Base-by-base conservation (phyloP, 495 filamentous ascomycete genomes). In the Friedmanniomyces endolithicus region DNA sequence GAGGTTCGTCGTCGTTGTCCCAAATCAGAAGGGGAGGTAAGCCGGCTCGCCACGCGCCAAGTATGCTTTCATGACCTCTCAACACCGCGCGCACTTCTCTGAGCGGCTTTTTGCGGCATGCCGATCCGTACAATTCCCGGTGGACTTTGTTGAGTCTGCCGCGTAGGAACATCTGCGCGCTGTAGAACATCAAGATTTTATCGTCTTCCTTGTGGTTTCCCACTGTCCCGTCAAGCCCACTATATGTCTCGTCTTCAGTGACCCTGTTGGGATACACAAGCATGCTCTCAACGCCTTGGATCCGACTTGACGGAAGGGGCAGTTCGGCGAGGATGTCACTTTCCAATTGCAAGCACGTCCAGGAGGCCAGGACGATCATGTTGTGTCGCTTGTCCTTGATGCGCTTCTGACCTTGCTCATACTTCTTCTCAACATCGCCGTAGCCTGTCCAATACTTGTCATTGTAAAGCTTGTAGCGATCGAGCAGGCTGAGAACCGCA, bases 271-370 rank as follows among this genome's bases (percentile, higher is more conserved):
- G 90, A 78, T 63, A 94, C 84, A 20, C 81, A 81, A 60, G 84
- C 85, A 50, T 49, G 6, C 60, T 40, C 53, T 66, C 63, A 37
- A 63, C 52, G n/a, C 43, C 53, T n/a, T 58, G 56, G 6, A 71
- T 63, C 2, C 64, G 63, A 39, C 62, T 70, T 0, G 55, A 55
- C 11, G 88, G 87, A 4, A 90, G 85, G 54, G 86, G 85, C 27
- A 96, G 70, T 68, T 98, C 92, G 11, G 92, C 92, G 29, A 95
- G 72, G 40, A 98, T 85, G 67, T 98, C 92, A 71, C 92, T 95
- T 70, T 98, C 92, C 20, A 97, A 75, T 60, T 96, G 92, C 60
- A 95, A 71, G 64, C 87, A 94, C 9, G 90, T 92, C 90, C 90
- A 98, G 61, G 87, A 95, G 7, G 88, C 87, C 59, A 92, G 29